A percentile compares a stretch with the other conserved stretches of the same genome.
Evolutionary conservation across 2,329 filamentous ascomycete species (phyloP).

Genomic region (Hypomyces perniciosus): DNA sequence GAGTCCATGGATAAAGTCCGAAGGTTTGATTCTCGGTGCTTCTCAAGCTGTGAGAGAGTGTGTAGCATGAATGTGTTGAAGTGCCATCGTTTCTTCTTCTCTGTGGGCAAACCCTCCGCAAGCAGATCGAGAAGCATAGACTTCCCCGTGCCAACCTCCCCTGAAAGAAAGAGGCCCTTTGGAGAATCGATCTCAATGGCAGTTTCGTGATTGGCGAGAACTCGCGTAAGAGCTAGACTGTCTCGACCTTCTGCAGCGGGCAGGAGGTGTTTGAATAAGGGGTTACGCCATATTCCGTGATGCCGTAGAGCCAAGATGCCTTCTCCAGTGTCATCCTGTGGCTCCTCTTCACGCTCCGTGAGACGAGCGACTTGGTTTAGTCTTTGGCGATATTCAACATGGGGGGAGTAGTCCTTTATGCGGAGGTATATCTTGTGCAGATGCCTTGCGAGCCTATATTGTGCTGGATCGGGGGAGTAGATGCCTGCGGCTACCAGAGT

Average conservation of each 20-base stretch:
- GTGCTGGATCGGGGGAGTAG: conserved; percentile 63
- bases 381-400: conserved; percentile 60
- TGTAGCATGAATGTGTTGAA: conserved; percentile 86
- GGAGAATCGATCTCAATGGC: conserved; percentile 68
- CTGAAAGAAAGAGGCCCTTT: conserved; percentile 68
- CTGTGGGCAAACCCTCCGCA: conserved; percentile 68
- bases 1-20: conserved; percentile 18
- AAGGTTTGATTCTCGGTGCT: conserved; percentile 43
- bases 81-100: conserved; percentile 70
- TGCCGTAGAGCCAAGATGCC: conserved; percentile 41
- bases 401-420: conserved; percentile 72
- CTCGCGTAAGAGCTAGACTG: conserved; percentile 58
- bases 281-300: conserved; percentile 54
- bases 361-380: conserved; percentile 54
- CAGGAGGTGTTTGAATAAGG: conserved; percentile 55
- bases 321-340: conserved; percentile 26
- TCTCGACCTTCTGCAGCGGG: conserved; percentile 49
- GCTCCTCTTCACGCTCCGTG: conserved; percentile 25
- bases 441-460: conserved; percentile 68
- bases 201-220: conserved; percentile 64
- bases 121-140: conserved; percentile 80
- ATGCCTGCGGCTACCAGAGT: conserved; percentile 60
- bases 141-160: conserved; percentile 78
- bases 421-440: conserved; percentile 70
- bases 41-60: conserved; percentile 64